Evolutionary conservation across 2,329 filamentous ascomycete genomes (phyloP).

Genomic region (Fusarium palustre): DNA sequence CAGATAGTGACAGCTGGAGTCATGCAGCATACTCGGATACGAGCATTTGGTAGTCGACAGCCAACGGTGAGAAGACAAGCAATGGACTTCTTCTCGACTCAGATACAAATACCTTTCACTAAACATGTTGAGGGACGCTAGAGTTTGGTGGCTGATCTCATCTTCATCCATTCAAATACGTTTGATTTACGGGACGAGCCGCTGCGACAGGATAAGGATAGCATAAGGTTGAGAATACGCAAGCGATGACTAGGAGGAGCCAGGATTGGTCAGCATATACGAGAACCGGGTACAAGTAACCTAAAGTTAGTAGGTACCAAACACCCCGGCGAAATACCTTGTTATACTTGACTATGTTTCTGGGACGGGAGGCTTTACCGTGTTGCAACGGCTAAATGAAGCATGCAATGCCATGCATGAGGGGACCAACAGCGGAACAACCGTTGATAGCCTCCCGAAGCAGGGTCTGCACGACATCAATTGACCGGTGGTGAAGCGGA

Average conservation of each 20-base stretch:
- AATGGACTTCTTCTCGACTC: background rate
- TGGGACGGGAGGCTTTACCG: slow-evolving; percentile 17
- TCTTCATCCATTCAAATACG: background rate
- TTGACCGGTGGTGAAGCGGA: background rate
- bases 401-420: slow-evolving; percentile 5
- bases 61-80: background rate
- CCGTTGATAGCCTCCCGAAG: slow-evolving; percentile 21
- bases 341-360: background rate
- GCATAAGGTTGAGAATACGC: background rate
- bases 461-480: slow-evolving; percentile 1
- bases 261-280: background rate
- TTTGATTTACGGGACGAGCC: slow-evolving; percentile 14
- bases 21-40: background rate
- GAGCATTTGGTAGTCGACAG: background rate
- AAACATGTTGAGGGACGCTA: background rate
- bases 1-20: background rate
- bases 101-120: background rate
- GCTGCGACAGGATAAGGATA: slow-evolving; percentile 8
- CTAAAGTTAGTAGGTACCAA: background rate
- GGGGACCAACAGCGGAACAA: slow-evolving; percentile 15
- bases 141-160: background rate
- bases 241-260: background rate
- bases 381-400: slow-evolving; percentile 14
- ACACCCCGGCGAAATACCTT: background rate
- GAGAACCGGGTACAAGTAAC: background rate